Evolutionary conservation across 257 asterid species (phyloP), one percentile per base, ranked within the genome.

Genomic region (Nicotiana obtusifolia): DNA sequence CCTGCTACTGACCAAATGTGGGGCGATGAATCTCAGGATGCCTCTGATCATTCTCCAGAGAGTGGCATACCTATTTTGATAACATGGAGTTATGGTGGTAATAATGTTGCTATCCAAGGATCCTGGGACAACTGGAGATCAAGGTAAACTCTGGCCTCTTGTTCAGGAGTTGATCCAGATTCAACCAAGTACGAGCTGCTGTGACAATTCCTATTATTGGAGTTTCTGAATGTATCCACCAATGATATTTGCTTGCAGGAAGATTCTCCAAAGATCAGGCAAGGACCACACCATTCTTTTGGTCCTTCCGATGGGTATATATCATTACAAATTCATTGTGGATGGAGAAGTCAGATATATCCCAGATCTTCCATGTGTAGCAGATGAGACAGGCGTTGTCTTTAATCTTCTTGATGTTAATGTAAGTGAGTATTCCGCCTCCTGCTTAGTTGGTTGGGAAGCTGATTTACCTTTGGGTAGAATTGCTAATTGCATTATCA

Each of bases 61-160:
- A 61, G 49, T 56, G 85, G 89, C 56, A 62, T 85, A 54, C 91
- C 89, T 76, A 81, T 80, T 75, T 84, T 86, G 31, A 57, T 84
- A 52, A 84, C 87, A 57, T 88, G 88, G 88, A 84, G 84, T 66
- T 71, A 81, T 53, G 88, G 89, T 41, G 97, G 99, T 86, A 92
- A 89, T 84, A 87, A 60, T 44, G 98, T 95, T 83, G 89, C 91
- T 11, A 90, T 93, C 68, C 94, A 95, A 88, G 98, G 99, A 82
- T 95, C 98, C 67, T 95, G 99, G 99, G 98, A 95, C 87, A 92
- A 91, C 86, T 95, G 98, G 97, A 90, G 87, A 75, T 86, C 97
- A 83, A 92, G 97, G 99, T 95, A 68, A 77, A 68, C 54, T 67
- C 81, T 68, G 19, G 22, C 76, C 56, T 11, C 9, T 11, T 20